phyloP scores from a whole-genome alignment of 495 filamentous ascomycete genomes.

The Chaetomium tenue region DNA sequence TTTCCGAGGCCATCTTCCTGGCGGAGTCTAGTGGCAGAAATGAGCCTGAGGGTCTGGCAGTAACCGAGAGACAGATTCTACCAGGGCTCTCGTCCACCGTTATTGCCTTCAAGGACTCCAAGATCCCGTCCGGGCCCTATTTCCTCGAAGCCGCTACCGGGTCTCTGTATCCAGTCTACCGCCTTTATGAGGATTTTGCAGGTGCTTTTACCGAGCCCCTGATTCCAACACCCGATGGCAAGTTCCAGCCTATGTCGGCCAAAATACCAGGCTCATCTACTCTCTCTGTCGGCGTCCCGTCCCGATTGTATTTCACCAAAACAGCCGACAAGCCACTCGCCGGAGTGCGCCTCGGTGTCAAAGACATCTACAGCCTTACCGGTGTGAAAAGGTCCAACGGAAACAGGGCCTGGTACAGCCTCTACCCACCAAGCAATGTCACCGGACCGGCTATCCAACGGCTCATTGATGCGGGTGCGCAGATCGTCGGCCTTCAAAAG shows the following conservation, averaged over 20 bases:
- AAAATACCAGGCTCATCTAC: constrained; percentile 32
- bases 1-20: constrained; percentile 36
- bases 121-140: constrained; percentile 49
- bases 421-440: constrained; percentile 48
- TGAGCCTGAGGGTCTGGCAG: constrained; percentile 13
- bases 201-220: constrained; percentile 41
- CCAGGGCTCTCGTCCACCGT: constrained; percentile 24
- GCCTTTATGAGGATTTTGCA: constrained; percentile 45
- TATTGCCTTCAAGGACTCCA: constrained; percentile 23
- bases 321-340: constrained; percentile 45
- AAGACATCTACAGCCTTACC: constrained; percentile 60
- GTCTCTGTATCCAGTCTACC: constrained; percentile 41
- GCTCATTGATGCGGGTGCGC: constrained; percentile 59
- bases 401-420: constrained; percentile 55
- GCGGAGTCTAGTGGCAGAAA: constrained; percentile 16
- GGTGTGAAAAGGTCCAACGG: constrained; percentile 56
- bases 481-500: constrained; percentile 60
- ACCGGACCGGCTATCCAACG: constrained; percentile 52
- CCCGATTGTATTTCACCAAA: constrained; percentile 52
- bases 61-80: not conserved
- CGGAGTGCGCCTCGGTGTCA: constrained; percentile 57
- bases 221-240: constrained; percentile 39
- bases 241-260: constrained; percentile 41
- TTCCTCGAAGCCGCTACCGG: constrained; percentile 45
- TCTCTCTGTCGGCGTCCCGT: constrained; percentile 48